phyloP scores from a whole-genome alignment of 2,329 filamentous ascomycete genomes.

The Phoma herbarum region DNA sequence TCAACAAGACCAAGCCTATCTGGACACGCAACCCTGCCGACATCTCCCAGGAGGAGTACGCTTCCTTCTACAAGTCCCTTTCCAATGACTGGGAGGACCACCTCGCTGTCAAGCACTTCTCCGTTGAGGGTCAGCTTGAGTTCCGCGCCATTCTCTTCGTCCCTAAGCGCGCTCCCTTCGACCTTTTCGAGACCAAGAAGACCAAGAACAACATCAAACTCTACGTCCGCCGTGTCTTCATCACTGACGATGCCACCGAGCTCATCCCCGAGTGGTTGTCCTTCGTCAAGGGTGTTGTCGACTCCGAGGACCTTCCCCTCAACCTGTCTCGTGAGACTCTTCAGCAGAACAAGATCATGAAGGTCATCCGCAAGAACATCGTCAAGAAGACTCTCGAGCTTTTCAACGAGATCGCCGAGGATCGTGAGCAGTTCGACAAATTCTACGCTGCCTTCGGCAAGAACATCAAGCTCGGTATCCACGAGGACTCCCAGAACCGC shows the following conservation, averaged over 20 bases:
- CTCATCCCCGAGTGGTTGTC: conserved; percentile 99
- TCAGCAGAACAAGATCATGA: conserved; percentile 99
- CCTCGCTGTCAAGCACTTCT: conserved; percentile 99
- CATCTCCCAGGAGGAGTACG: conserved; percentile 96
- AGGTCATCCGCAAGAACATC: conserved; percentile 99
- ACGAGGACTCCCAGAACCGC: conserved; percentile 99
- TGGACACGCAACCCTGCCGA: conserved; percentile 98
- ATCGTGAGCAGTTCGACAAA: conserved; percentile 99
- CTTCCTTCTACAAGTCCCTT: conserved; percentile 99
- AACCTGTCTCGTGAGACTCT: conserved; percentile 99
- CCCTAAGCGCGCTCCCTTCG: conserved; percentile 98
- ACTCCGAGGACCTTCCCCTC: conserved; percentile 98
- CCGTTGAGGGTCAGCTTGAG: conserved; percentile 99
- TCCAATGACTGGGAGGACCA: conserved; percentile 99
- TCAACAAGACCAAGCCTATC: conserved; percentile 99
- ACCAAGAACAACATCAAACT: conserved; percentile 99
- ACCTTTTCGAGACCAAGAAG: conserved; percentile 99
- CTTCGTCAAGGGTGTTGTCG: conserved; percentile 99
- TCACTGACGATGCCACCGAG: conserved; percentile 98
- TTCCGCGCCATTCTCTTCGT: conserved; percentile 99
- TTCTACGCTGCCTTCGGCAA: conserved; percentile 99
- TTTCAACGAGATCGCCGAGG: conserved; percentile 98
- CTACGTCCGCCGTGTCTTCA: conserved; percentile 99
- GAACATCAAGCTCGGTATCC: conserved; percentile 99
- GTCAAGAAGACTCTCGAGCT: conserved; percentile 99